These are phyloP conservation scores for Leccinum subtestaceum DNA, from an alignment of 768 basidiomycete species.

Conservation along the genomic window DNA sequence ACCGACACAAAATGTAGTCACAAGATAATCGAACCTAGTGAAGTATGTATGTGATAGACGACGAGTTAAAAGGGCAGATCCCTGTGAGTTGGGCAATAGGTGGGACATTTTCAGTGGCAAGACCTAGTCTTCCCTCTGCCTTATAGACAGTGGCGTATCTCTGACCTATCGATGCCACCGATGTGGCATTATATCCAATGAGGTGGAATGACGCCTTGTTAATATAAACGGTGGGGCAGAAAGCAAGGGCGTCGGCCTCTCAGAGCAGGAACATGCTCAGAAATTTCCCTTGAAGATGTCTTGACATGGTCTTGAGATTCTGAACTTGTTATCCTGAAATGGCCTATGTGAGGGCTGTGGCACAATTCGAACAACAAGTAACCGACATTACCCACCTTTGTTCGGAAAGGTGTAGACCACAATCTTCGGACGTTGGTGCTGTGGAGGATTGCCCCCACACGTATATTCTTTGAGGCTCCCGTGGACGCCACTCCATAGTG, in stretches of 20 bases:
- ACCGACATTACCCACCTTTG: neutral
- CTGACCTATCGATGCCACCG: neutral
- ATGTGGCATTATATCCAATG: neutral
- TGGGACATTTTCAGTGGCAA: constrained; percentile 30
- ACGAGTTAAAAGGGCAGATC: constrained; percentile 14
- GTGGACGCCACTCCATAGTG: constrained; percentile 14
- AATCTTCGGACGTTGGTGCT: neutral
- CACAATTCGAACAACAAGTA: neutral
- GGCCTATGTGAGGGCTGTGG: neutral
- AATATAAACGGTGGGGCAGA: neutral
- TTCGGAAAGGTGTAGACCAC: neutral
- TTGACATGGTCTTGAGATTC: neutral
- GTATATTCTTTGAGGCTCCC: constrained; percentile 6
- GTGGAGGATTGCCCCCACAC: neutral
- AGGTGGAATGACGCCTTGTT: neutral
- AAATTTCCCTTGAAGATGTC: neutral
- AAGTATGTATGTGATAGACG: neutral
- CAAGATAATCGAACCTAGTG: neutral
- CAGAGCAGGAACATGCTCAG: neutral
- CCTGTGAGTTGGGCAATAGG: constrained; percentile 35
- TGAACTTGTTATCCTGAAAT: neutral
- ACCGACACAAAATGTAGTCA: neutral
- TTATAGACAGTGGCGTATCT: neutral
- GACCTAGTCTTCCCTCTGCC: constrained; percentile 2
- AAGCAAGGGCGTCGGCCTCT: neutral